Evolutionary conservation across 371 early-diverging fungal species (phyloP).

Genomic region (Mucor velutinosus): DNA sequence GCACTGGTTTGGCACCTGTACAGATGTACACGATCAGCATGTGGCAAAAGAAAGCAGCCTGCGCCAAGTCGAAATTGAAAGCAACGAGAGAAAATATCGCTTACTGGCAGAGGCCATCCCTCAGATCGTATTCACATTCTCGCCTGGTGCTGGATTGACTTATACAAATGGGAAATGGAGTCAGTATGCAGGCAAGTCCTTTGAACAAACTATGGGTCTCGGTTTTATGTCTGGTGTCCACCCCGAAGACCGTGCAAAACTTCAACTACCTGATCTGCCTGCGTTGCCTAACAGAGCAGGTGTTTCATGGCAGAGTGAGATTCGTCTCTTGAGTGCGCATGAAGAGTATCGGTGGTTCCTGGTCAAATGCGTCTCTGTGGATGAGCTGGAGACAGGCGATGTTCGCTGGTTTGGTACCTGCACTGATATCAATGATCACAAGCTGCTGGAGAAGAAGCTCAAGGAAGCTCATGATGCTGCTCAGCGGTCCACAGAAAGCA

Average conservation of each 20-base stretch:
- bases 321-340: slow-evolving; percentile 52
- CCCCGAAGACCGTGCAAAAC: slow-evolving; percentile 59
- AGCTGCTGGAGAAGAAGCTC: slow-evolving; percentile 63
- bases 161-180: slow-evolving; percentile 69
- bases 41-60: slow-evolving; percentile 54
- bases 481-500: slow-evolving; percentile 70
- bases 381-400: slow-evolving; percentile 58
- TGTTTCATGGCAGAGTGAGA: slow-evolving; percentile 58
- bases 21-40: slow-evolving; percentile 68
- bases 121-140: slow-evolving; percentile 69
- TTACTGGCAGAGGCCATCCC: slow-evolving; percentile 69
- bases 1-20: slow-evolving; percentile 65
- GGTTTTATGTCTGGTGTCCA: slow-evolving; percentile 70
- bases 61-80: slow-evolving; percentile 61
- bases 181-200: slow-evolving; percentile 57
- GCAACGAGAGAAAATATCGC: slow-evolving; percentile 68
- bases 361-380: slow-evolving; percentile 66
- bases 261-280: slow-evolving; percentile 54
- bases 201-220: slow-evolving; percentile 58
- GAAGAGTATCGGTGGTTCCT: slow-evolving; percentile 65
- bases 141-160: slow-evolving; percentile 59
- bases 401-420: slow-evolving; percentile 70
- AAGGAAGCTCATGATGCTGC: slow-evolving; percentile 72
- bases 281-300: slow-evolving; percentile 45
- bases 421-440: slow-evolving; percentile 70